Evolutionary conservation across 2,329 filamentous ascomycete species (phyloP).

Genomic region (Fusarium haematococcum): DNA sequence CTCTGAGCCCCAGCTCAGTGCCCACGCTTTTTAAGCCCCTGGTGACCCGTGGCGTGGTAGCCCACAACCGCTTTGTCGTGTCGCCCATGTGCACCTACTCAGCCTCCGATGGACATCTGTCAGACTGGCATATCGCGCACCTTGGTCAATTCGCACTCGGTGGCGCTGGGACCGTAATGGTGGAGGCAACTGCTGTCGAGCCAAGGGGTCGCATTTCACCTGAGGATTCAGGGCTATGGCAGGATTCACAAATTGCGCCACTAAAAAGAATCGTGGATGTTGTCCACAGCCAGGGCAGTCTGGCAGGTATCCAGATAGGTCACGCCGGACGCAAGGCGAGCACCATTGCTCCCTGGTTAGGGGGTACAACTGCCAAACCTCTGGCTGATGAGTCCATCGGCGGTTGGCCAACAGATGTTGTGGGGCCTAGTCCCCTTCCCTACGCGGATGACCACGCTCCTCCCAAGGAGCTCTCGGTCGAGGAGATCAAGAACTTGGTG

Average conservation of each 20-base stretch:
- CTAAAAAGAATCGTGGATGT: conserved; percentile 79
- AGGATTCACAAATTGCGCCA: conserved; percentile 82
- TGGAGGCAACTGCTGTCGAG: conserved; percentile 82
- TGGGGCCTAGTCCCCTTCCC: conserved; percentile 62
- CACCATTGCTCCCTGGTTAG: conserved; percentile 73
- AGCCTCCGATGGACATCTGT: conserved; percentile 71
- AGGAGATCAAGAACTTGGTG: conserved; percentile 76
- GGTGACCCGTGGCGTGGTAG: no score
- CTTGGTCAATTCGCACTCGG: conserved; percentile 80
- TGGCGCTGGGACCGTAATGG: conserved; percentile 77
- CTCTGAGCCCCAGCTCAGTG: conserved; percentile 49
- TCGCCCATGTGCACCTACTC: no score
- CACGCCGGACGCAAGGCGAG: conserved; percentile 81
- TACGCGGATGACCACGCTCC: conserved; percentile 69
- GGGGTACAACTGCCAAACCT: conserved; percentile 8
- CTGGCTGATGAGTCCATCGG: conserved; percentile 54
- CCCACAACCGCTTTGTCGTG: no score
- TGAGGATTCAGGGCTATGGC: conserved; percentile 83
- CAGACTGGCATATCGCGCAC: conserved; percentile 85
- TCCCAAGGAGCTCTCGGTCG: conserved; percentile 75
- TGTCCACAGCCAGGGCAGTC: conserved; percentile 80
- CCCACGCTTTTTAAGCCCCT: no score
- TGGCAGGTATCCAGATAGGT: conserved; percentile 82
- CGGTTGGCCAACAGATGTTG: conserved; percentile 69
- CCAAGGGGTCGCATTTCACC: conserved; percentile 86